Conservation (phyloP, 225 moss, liverwort and hornwort genomes). For the Physcomitrellopsis africana region DNA sequence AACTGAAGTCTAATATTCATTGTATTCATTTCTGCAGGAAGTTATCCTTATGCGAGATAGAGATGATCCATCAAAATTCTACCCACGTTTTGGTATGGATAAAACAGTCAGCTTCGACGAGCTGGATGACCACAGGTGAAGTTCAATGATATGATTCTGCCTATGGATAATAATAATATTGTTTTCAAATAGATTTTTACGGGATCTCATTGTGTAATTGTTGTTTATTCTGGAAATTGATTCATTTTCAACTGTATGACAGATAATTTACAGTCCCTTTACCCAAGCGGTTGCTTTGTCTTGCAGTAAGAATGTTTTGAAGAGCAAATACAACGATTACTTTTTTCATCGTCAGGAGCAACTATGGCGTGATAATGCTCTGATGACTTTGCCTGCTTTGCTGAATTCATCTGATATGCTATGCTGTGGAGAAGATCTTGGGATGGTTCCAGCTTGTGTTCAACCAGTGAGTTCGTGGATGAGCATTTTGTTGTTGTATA, state of each 20-base stretch:
- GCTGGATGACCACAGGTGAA: conserved; percentile 71
- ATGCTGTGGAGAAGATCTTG: conserved; percentile 92
- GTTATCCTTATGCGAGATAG: conserved; percentile 70
- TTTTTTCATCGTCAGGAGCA: conserved; percentile 83
- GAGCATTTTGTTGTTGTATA: not conserved
- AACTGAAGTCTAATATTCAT: not conserved
- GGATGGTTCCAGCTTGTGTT: conserved; percentile 92
- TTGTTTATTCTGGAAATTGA: not conserved
- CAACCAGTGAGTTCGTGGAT: conserved; percentile 60
- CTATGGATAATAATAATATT: not conserved
- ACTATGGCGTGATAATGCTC: conserved; percentile 85
- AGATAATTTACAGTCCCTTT: not conserved
- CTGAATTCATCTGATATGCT: conserved; percentile 91
- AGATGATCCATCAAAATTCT: conserved; percentile 67
- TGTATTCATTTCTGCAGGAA: conserved; percentile 55
- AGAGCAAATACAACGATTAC: conserved; percentile 68
- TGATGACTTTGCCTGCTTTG: conserved; percentile 86
- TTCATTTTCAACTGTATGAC: not conserved
- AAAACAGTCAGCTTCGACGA: conserved; percentile 68
- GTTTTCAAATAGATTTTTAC: not conserved
- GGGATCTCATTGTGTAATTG: not conserved
- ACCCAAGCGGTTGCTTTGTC: not conserved
- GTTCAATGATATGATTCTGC: conserved; percentile 2
- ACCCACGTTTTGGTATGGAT: conserved; percentile 77
- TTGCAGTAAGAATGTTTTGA: conserved; percentile 70